A percentile compares a stretch with the other conserved stretches of the same genome.
Evolutionary conservation across 2,329 filamentous ascomycete genomes (phyloP).

Genomic region (Basipetospora chlamydospora): DNA sequence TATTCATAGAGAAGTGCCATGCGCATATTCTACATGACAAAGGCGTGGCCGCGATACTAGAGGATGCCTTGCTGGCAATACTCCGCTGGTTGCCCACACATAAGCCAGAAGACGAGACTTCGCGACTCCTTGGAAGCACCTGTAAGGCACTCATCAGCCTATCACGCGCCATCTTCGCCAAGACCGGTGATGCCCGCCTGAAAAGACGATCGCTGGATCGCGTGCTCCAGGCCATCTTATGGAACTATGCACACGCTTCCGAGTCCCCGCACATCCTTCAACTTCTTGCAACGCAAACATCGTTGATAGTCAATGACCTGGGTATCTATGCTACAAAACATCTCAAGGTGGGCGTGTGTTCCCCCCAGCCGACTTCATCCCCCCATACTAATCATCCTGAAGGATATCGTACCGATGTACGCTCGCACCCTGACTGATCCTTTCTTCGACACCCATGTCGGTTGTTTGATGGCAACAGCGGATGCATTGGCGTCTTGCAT

Average conservation of each 20-base stretch:
- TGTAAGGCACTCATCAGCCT: slow-evolving; percentile 55
- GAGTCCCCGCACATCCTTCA: slow-evolving; percentile 43
- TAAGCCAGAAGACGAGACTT: slow-evolving; percentile 58
- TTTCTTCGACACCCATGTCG: slow-evolving; percentile 42
- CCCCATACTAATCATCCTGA: slow-evolving; percentile 5
- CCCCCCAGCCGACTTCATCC: slow-evolving; percentile 1
- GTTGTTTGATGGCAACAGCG: slow-evolving; percentile 37
- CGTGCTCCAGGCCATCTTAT: slow-evolving; percentile 39
- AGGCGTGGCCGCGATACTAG: slow-evolving; percentile 53
- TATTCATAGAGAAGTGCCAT: slow-evolving; percentile 42
- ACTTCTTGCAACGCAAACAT: slow-evolving; percentile 37
- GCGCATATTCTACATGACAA: slow-evolving; percentile 39
- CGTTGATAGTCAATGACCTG: slow-evolving; percentile 36
- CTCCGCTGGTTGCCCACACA: slow-evolving; percentile 65
- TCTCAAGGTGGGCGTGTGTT: slow-evolving; percentile 34
- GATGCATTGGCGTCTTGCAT: slow-evolving; percentile 43
- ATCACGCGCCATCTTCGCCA: slow-evolving; percentile 21
- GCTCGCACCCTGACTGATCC: slow-evolving; percentile 52
- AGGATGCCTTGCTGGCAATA: slow-evolving; percentile 54
- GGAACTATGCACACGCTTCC: slow-evolving; percentile 40
- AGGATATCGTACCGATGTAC: slow-evolving; percentile 55
- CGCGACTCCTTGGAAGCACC: slow-evolving; percentile 45
- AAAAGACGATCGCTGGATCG: slow-evolving; percentile 32
- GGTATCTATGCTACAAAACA: slow-evolving; percentile 52
- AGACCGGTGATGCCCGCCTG: slow-evolving; percentile 13